A percentile compares a stretch with the other conserved stretches of the same genome.
Evolutionary conservation across 768 basidiomycete genomes (phyloP).

Genomic region (Bullera alba): DNA sequence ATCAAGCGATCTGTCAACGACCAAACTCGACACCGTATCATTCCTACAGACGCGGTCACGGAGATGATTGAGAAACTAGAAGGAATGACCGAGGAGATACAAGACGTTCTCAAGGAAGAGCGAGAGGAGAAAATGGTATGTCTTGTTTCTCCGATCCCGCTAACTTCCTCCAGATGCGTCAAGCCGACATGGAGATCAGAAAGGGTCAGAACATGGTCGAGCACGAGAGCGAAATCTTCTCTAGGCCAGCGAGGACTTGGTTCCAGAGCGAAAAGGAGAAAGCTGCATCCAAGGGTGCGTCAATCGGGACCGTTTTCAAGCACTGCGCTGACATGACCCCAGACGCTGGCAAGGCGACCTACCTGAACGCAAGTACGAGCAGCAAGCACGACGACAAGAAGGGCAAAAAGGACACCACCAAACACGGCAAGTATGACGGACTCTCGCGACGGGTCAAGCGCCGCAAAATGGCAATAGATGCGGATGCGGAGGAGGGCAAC

Average conservation of each 20-base stretch:
- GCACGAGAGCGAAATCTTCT: slow-evolving; percentile 84
- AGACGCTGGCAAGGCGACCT: slow-evolving; percentile 71
- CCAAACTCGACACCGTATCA: slow-evolving; percentile 77
- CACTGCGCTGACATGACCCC: background rate
- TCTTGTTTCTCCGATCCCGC: slow-evolving; percentile 6
- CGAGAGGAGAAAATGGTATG: slow-evolving; percentile 85
- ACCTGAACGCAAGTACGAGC: slow-evolving; percentile 54
- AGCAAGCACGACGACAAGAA: slow-evolving; percentile 45
- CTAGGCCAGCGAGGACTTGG: slow-evolving; percentile 95
- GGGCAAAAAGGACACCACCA: slow-evolving; percentile 22
- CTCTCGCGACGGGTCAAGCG: slow-evolving; percentile 81
- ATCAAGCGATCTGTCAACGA: slow-evolving; percentile 77
- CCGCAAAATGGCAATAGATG: slow-evolving; percentile 75
- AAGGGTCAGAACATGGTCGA: slow-evolving; percentile 95
- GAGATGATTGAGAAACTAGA: slow-evolving; percentile 67
- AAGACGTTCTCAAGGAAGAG: slow-evolving; percentile 77
- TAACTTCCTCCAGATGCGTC: slow-evolving; percentile 56
- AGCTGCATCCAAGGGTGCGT: slow-evolving; percentile 65
- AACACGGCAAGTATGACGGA: slow-evolving; percentile 52
- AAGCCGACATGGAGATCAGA: slow-evolving; percentile 89
- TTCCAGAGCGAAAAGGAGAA: slow-evolving; percentile 88
- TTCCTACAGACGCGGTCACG: slow-evolving; percentile 66
- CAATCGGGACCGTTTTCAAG: background rate
- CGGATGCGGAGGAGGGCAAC: slow-evolving; percentile 57
- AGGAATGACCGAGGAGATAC: slow-evolving; percentile 66